Evolutionary conservation across 2,329 filamentous ascomycete species (phyloP).

Genomic region (Cordyceps fumosorosea): DNA sequence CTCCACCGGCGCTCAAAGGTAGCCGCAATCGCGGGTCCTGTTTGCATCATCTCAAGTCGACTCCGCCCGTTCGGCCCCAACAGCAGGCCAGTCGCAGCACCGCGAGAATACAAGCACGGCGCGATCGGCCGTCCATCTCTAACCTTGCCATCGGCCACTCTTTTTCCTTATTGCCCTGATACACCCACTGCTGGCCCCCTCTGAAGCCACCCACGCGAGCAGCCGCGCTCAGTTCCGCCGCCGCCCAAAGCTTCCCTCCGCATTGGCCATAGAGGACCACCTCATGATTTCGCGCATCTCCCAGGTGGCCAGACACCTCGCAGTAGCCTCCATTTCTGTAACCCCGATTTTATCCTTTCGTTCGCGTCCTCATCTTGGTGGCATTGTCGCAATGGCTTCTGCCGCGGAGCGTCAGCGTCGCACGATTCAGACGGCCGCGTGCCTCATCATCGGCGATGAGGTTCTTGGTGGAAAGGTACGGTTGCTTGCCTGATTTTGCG

Average conservation of each 20-base stretch:
- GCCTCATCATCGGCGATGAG: conserved; percentile 94
- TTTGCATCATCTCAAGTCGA: conserved; percentile 7
- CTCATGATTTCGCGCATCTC: conserved; percentile 71
- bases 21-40: conserved; percentile 3
- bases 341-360: conserved; percentile 15
- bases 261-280: neutral
- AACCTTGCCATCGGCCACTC: neutral
- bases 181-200: neutral
- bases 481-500: conserved; percentile 17
- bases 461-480: conserved; percentile 81
- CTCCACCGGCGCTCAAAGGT: neutral
- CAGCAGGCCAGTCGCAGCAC: neutral
- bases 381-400: conserved; percentile 36
- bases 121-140: neutral
- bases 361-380: conserved; percentile 17
- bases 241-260: neutral
- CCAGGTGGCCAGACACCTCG: conserved; percentile 66
- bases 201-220: neutral
- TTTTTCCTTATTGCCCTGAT: neutral
- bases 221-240: neutral
- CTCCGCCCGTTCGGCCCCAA: neutral
- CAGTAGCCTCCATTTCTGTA: conserved; percentile 27
- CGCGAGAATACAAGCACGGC: neutral
- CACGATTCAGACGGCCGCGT: conserved; percentile 82
- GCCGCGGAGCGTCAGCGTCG: conserved; percentile 51